Evolutionary conservation across 2,329 filamentous ascomycete species (phyloP).

Genomic region (Juglanconis juglandina): DNA sequence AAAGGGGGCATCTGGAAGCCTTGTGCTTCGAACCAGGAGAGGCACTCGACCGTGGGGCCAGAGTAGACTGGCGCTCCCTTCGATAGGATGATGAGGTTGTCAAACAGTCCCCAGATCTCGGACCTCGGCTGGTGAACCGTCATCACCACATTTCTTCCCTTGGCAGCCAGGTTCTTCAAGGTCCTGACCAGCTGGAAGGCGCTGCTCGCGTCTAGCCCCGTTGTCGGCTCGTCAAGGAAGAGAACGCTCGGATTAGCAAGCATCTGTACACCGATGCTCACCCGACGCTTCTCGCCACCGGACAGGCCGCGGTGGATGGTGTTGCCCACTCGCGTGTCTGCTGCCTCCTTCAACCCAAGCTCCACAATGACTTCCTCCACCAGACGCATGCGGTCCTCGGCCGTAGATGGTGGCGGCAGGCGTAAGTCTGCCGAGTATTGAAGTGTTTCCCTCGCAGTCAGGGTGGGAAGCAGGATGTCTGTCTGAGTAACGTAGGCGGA

Average conservation of each 20-base stretch:
- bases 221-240: slow-evolving; percentile 77
- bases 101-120: slow-evolving; percentile 76
- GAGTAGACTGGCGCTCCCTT: slow-evolving; percentile 67
- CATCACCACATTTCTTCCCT: slow-evolving; percentile 68
- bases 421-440: slow-evolving; percentile 70
- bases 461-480: slow-evolving; percentile 67
- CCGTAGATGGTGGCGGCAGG: slow-evolving; percentile 59
- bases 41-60: slow-evolving; percentile 53
- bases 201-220: slow-evolving; percentile 72
- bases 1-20: slow-evolving; percentile 65
- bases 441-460: slow-evolving; percentile 74
- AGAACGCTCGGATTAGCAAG: slow-evolving; percentile 75
- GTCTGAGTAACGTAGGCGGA: slow-evolving; percentile 69
- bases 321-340: slow-evolving; percentile 70
- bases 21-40: slow-evolving; percentile 60
- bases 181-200: slow-evolving; percentile 71
- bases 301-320: slow-evolving; percentile 71
- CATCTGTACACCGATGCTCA: slow-evolving; percentile 74
- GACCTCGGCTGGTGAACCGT: slow-evolving; percentile 76
- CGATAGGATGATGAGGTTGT: slow-evolving; percentile 66
- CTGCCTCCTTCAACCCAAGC: slow-evolving; percentile 72
- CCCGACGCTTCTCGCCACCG: slow-evolving; percentile 73
- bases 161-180: slow-evolving; percentile 62
- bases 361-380: slow-evolving; percentile 77
- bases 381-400: slow-evolving; percentile 56